A percentile compares a stretch with the other conserved stretches of the same genome.
phyloP scores from a whole-genome alignment of 257 asterid genomes.

The Solanum infundibuliforme region DNA sequence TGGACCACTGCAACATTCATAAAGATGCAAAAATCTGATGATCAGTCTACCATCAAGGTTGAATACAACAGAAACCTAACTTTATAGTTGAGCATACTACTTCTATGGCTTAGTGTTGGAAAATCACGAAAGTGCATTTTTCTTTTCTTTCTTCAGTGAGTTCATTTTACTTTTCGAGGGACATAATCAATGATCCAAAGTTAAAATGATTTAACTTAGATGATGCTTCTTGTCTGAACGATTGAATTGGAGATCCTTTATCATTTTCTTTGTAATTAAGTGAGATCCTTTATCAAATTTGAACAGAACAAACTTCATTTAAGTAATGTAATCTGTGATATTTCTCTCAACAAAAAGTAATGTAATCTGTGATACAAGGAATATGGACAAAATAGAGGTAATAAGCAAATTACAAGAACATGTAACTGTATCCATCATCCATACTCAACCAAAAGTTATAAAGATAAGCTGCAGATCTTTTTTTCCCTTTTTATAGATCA shows the following conservation, averaged over 20 bases:
- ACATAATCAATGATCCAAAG: not conserved
- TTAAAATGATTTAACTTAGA: not conserved
- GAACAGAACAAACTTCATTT: not conserved
- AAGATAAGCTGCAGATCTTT: not conserved
- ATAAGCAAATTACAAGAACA: not conserved
- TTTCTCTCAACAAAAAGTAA: not conserved
- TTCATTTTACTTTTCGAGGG: not conserved
- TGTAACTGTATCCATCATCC: not conserved
- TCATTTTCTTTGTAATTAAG: not conserved
- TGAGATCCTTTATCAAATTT: not conserved
- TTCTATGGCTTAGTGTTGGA: not conserved
- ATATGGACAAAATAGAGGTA: not conserved
- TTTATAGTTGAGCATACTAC: not conserved
- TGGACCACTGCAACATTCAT: constrained; percentile 66
- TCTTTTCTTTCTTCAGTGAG: not conserved
- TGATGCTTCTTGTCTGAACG: not conserved
- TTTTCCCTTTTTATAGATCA: not conserved
- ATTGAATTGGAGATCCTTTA: not conserved
- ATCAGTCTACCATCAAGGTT: not conserved
- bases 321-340: not conserved
- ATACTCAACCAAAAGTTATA: not conserved
- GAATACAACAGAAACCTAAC: not conserved
- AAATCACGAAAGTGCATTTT: not conserved
- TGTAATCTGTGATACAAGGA: not conserved
- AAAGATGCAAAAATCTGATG: not conserved